Percentiles rank a stretch among this genome's conserved stretches.
These are phyloP conservation scores for Lablab purpureus DNA, from an alignment of 306 rosid species.

Conservation along the genomic window DNA sequence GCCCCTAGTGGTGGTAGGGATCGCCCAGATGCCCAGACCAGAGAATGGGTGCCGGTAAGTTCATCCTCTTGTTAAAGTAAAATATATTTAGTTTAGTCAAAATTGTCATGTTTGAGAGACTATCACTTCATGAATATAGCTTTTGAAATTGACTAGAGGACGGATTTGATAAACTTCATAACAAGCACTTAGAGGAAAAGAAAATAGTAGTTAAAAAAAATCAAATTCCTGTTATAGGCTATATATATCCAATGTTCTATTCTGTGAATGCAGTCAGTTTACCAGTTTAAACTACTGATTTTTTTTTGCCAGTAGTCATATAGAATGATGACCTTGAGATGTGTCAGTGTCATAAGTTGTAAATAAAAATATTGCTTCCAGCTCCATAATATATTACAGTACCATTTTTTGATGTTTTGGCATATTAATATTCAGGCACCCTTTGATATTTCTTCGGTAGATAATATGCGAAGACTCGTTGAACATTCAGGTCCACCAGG, in stretches of 20 bases:
- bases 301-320: constrained; percentile 25
- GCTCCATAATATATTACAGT: background rate
- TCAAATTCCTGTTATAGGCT: background rate
- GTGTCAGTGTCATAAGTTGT: background rate
- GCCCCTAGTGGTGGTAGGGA: constrained; percentile 99
- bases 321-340: constrained; percentile 17
- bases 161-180: background rate
- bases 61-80: constrained; percentile 40
- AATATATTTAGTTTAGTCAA: constrained; percentile 34
- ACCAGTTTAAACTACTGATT: constrained; percentile 5
- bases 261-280: constrained; percentile 24
- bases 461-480: constrained; percentile 90
- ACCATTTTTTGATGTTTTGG: constrained; percentile 49
- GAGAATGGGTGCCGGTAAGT: constrained; percentile 90
- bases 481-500: constrained; percentile 90
- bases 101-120: constrained; percentile 30
- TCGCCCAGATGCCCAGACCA: constrained; percentile 70
- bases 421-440: constrained; percentile 80
- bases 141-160: constrained; percentile 15
- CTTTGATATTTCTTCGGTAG: constrained; percentile 89
- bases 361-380: constrained; percentile 13
- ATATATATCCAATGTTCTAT: constrained; percentile 3
- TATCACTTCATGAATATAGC: constrained; percentile 8
- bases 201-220: background rate
- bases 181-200: background rate